Percentiles rank a stretch among this genome's conserved stretches.
Evolutionary conservation across 2,329 filamentous ascomycete species (phyloP).

Genomic region (Gyromitra esculenta): DNA sequence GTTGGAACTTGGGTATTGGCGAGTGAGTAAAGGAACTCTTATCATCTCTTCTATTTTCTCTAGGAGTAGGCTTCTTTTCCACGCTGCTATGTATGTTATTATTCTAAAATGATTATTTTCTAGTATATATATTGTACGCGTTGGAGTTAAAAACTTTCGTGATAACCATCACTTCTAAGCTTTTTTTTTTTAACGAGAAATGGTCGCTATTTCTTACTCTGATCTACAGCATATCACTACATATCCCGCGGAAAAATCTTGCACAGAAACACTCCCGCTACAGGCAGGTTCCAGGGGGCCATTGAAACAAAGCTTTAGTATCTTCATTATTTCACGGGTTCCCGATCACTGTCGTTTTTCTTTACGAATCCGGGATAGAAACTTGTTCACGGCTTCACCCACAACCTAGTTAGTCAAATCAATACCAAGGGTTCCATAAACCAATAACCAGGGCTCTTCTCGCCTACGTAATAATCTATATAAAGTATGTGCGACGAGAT

Average conservation of each 20-base stretch:
- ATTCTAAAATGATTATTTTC: neutral
- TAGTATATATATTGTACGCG: neutral
- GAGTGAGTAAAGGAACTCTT: neutral
- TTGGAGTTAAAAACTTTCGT: no score
- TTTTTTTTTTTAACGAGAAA: no score
- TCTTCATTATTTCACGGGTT: neutral
- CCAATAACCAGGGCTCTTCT: neutral
- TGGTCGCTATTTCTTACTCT: neutral
- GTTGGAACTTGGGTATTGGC: slow-evolving; percentile 7
- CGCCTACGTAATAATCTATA: neutral
- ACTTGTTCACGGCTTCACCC: neutral
- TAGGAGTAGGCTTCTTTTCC: neutral
- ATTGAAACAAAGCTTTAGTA: neutral
- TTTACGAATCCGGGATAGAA: neutral
- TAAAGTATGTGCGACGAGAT: neutral
- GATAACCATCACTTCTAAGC: no score
- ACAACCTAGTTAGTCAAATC: neutral
- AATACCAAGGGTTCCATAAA: slow-evolving; percentile 4
- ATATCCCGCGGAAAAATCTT: neutral
- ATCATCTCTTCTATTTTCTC: slow-evolving; percentile 22
- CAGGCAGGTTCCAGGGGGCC: neutral
- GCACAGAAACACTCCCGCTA: neutral
- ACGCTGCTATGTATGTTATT: neutral
- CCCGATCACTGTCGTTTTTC: neutral
- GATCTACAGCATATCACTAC: neutral